phyloP scores from a whole-genome alignment of 208 protist genomes.

The Lotmaria passim region DNA sequence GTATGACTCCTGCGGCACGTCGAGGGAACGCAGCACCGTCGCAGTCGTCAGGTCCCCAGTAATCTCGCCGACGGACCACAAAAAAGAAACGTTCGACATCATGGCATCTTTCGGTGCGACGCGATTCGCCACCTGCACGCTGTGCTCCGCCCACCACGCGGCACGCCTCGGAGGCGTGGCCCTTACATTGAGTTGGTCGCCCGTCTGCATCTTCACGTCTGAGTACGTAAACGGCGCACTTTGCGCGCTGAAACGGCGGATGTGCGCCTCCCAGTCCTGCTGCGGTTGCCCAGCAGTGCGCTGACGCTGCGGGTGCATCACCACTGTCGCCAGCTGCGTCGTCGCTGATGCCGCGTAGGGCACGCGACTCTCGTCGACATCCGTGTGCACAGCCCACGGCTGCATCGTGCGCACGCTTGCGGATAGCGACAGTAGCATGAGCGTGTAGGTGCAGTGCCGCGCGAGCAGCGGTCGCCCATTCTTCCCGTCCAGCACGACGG shows the following conservation, averaged over 20 bases:
- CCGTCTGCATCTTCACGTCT: neutral
- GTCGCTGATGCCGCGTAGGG: neutral
- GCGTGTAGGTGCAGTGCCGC: slow-evolving; percentile 37
- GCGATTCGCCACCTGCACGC: slow-evolving; percentile 1
- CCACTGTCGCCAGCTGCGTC: neutral
- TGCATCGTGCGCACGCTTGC: slow-evolving; percentile 35
- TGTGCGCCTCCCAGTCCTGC: slow-evolving; percentile 36
- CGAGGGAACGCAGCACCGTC: slow-evolving; percentile 32
- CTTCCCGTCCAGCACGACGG: slow-evolving; percentile 33
- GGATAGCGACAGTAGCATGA: slow-evolving; percentile 31
- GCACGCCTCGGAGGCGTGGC: neutral
- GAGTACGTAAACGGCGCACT: slow-evolving; percentile 17
- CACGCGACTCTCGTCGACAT: neutral
- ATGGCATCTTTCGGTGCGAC: slow-evolving; percentile 32
- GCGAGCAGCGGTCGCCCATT: slow-evolving; percentile 31
- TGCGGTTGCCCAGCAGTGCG: slow-evolving; percentile 26
- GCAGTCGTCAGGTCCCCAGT: slow-evolving; percentile 35
- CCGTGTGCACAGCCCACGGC: neutral
- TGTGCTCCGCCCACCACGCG: slow-evolving; percentile 14
- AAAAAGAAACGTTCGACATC: slow-evolving; percentile 31
- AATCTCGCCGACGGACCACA: slow-evolving; percentile 41
- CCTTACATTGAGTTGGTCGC: neutral
- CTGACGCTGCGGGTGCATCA: slow-evolving; percentile 20
- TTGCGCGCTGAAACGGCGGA: slow-evolving; percentile 28
- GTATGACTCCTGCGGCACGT: slow-evolving; percentile 32